Evolutionary conservation across 768 basidiomycete species (phyloP), one percentile per base, ranked within the genome.

Genomic region (Obba rivulosa): DNA sequence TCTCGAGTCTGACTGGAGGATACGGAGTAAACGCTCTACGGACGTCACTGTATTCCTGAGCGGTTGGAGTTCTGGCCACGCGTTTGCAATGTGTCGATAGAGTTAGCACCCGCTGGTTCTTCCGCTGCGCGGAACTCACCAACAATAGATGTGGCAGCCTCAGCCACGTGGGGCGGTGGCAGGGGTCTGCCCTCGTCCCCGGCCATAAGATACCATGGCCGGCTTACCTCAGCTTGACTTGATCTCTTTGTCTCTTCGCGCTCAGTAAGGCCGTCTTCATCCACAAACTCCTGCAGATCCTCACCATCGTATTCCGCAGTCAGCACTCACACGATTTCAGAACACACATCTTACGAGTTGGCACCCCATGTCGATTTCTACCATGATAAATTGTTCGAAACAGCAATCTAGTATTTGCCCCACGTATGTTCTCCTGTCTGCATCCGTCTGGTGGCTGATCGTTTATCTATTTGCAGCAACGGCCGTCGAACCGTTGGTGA

Each of bases 401-500:
- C 77, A 75, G 61, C 78, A 80, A 79, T 92, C 79, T 92, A 92
- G 87, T 92, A 83, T 85, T 81, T 77, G 88, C 90, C 90, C 90
- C 90, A 77, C 87, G 89, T 92, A 78, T 45, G 83, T 57, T 34
- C n/a, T 45, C 50, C 34, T 34, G 37, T 21, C 39, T 25, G 71
- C 44, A 52, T 35, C 45, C 4, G 37, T 31, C 45, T 46, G 45
- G 40, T 39, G 36, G 34, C 41, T 23, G 10, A 48, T 49, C 20
- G 16, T 10, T 24, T 43, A 10, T 44, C 35, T 31, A 20, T 43
- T 71, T 58, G 34, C 66, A 92, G 90, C 90, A 92, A 92, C 89
- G 90, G 87, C 72, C 81, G 87, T 87, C 85, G 82, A 74, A 78
- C 85, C 89, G 90, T 92, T 92, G 90, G 89, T 72, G 90, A 92